Percentiles rank a stretch among this genome's conserved stretches.
These are phyloP conservation scores for Pichia sp. DNA, from an alignment of 1,139 yeast species.

Conservation along the genomic window DNA sequence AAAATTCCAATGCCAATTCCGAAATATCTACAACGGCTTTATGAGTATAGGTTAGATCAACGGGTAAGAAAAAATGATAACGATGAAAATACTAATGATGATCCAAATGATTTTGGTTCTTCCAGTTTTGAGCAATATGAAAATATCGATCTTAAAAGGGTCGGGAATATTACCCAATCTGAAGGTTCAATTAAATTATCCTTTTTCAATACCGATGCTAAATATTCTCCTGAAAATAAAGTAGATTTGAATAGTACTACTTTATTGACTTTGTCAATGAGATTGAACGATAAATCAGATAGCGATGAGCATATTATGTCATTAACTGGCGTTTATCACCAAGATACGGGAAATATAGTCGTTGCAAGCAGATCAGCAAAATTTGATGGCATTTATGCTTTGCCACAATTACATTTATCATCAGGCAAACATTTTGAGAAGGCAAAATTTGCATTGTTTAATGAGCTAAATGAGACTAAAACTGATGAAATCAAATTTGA, in stretches of 20 bases:
- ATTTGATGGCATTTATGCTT: conserved; percentile 54
- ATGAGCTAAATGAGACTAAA: conserved; percentile 38
- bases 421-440: conserved; percentile 38
- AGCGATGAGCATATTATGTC: conserved; percentile 40
- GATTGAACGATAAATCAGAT: conserved; percentile 38
- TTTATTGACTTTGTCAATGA: conserved; percentile 18
- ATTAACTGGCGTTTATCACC: conserved; percentile 65
- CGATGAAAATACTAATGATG: conserved; percentile 9
- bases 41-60: conserved; percentile 18
- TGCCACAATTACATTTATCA: conserved; percentile 50
- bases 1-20: conserved; percentile 39
- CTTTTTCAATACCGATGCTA: conserved; percentile 13
- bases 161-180: conserved; percentile 29
- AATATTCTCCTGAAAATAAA: conserved; percentile 5
- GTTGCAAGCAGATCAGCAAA: conserved; percentile 65
- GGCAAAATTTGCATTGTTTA: conserved; percentile 35
- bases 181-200: conserved; percentile 19
- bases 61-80: conserved; percentile 5
- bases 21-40: conserved; percentile 32
- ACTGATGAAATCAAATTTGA: conserved; percentile 31
- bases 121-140: neutral
- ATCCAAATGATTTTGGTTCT: conserved; percentile 7
- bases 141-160: conserved; percentile 10
- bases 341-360: conserved; percentile 61
- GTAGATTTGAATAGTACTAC: conserved; percentile 20